These are phyloP conservation scores for Didymellaceae sp. DNA, from an alignment of 2,329 filamentous ascomycete genomes.

Conservation along the genomic window DNA sequence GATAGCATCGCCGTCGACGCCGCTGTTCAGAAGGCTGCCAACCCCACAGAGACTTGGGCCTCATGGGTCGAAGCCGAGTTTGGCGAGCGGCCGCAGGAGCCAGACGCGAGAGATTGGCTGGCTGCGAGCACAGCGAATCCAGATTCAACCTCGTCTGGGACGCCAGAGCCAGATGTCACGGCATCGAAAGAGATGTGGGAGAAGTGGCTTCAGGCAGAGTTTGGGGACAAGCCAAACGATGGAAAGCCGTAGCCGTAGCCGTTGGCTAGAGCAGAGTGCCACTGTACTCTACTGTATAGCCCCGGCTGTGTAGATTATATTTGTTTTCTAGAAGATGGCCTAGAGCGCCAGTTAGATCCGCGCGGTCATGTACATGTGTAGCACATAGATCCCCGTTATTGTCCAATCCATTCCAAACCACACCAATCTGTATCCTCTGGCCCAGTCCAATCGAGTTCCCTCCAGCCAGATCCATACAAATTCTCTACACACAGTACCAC, in stretches of 20 bases:
- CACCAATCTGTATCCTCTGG: no score
- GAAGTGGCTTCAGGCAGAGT: constrained; percentile 15
- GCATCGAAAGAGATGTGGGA: constrained; percentile 10
- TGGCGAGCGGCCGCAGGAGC: constrained; percentile 31
- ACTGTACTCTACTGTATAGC: background rate
- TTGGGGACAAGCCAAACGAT: constrained; percentile 5
- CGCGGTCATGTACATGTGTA: no score
- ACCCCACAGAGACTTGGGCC: constrained; percentile 32
- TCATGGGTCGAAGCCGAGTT: constrained; percentile 40
- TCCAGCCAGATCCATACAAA: no score
- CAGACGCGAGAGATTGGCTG: constrained; percentile 22
- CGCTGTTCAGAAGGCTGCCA: constrained; percentile 4
- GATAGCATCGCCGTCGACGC: background rate
- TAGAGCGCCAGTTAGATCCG: no score
- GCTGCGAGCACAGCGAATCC: constrained; percentile 3
- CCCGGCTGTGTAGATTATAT: no score
- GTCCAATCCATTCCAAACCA: no score
- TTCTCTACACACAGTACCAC: no score
- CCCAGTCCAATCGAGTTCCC: no score
- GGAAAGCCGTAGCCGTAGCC: background rate
- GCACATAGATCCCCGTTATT: no score
- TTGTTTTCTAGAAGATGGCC: no score
- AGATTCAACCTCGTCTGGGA: no score
- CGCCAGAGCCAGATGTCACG: constrained; percentile 7
- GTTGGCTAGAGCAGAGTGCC: background rate